Evolutionary conservation across 2,329 filamentous ascomycete genomes (phyloP).

Genomic region (Sporothrix protearum): DNA sequence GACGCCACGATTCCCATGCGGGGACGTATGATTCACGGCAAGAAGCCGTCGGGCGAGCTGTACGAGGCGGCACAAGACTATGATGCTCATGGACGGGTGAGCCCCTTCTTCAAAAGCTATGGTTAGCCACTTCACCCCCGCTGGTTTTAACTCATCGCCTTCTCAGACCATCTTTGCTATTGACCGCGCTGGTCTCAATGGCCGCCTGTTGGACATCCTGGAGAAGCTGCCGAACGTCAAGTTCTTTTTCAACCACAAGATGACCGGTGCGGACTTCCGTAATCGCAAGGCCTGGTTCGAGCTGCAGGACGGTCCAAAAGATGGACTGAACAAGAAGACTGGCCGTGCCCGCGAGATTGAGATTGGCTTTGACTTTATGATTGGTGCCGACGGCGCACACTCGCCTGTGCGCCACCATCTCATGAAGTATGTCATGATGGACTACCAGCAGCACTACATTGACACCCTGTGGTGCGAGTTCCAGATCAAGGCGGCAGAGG

Average conservation of each 20-base stretch:
- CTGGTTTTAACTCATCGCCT: neutral
- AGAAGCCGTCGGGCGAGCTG: slow-evolving; percentile 59
- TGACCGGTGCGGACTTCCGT: slow-evolving; percentile 83
- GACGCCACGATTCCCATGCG: slow-evolving; percentile 83
- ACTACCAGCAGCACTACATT: slow-evolving; percentile 92
- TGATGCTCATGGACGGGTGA: slow-evolving; percentile 79
- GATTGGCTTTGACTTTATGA: slow-evolving; percentile 83
- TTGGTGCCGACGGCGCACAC: slow-evolving; percentile 93
- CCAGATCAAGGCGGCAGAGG: slow-evolving; percentile 58
- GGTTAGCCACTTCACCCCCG: neutral
- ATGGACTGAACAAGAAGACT: slow-evolving; percentile 29
- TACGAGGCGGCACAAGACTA: slow-evolving; percentile 83
- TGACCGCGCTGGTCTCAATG: slow-evolving; percentile 80
- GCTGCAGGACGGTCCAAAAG: slow-evolving; percentile 38
- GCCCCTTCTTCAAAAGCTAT: slow-evolving; percentile 28
- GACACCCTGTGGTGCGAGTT: slow-evolving; percentile 98
- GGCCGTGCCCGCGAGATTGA: slow-evolving; percentile 68
- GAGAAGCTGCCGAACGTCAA: slow-evolving; percentile 84
- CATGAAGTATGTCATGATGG: slow-evolving; percentile 91
- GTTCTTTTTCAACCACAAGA: slow-evolving; percentile 88
- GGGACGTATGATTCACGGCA: slow-evolving; percentile 92
- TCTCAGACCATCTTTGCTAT: slow-evolving; percentile 75
- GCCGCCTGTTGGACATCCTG: slow-evolving; percentile 75
- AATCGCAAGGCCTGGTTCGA: slow-evolving; percentile 86
- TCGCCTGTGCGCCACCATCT: slow-evolving; percentile 86